A percentile compares a stretch with the other conserved stretches of the same genome.
Conservation (phyloP, 129 eudicot genomes). For the Helianthus annuus region HanXRQr2.0-SUNRISE NC_035440.2:45126595-45127094, state of each 20-base stretch:
- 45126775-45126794: not conserved
- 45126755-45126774: not conserved
- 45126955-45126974: conserved; percentile 79
- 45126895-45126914: not conserved
- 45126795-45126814: not conserved
- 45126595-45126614: not conserved
- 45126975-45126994: conserved; percentile 96
- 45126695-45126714: not conserved
- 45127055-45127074: conserved; percentile 11
- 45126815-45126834: not conserved
- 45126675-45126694: not conserved
- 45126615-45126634: not conserved
- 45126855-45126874: not conserved
- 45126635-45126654: not conserved
- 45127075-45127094: conserved; percentile 3
- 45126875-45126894: conserved; percentile 1
- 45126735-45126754: not conserved
- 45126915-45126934: conserved; percentile 19
- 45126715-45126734: not conserved
- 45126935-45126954: conserved; percentile 7
- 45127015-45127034: conserved; percentile 57
- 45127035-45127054: conserved; percentile 11
- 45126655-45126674: not conserved
- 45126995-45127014: conserved; percentile 89
- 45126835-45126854: not conserved